A percentile compares a stretch with the other conserved stretches of the same genome.
Evolutionary conservation across 2,329 filamentous ascomycete genomes (phyloP).

Genomic region (Penicillium sp.): DNA sequence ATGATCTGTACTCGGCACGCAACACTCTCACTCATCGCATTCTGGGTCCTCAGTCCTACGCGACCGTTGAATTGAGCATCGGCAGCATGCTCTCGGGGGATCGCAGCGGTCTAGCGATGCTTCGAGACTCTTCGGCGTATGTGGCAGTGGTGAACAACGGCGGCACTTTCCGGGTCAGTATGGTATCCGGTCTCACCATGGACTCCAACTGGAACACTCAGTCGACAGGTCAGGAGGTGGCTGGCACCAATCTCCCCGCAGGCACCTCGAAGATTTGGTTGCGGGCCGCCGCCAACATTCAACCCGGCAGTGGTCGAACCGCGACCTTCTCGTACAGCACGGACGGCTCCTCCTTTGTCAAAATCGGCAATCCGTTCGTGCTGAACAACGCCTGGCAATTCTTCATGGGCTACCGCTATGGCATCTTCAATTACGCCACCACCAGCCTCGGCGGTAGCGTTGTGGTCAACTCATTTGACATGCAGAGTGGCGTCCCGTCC

Average conservation of each 20-base stretch:
- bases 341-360: conserved; percentile 37
- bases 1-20: conserved; percentile 42
- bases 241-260: conserved; percentile 11
- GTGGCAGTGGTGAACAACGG: conserved; percentile 46
- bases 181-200: conserved; percentile 37
- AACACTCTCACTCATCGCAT: conserved; percentile 42
- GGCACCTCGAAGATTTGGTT: conserved; percentile 31
- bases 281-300: conserved; percentile 34
- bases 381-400: conserved; percentile 43
- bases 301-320: conserved; percentile 23
- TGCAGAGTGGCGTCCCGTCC: conserved; percentile 2
- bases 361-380: conserved; percentile 29
- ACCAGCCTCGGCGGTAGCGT: conserved; percentile 38
- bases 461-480: conserved; percentile 9
- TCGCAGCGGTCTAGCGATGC: conserved; percentile 46
- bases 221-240: conserved; percentile 25
- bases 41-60: conserved; percentile 37
- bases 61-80: conserved; percentile 48
- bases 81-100: conserved; percentile 48
- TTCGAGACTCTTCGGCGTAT: conserved; percentile 50
- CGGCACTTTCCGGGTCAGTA: conserved; percentile 23
- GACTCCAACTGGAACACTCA: conserved; percentile 31
- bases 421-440: conserved; percentile 48
- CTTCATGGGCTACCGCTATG: conserved; percentile 47
- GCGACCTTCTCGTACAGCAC: conserved; percentile 41